A percentile compares a stretch with the other conserved stretches of the same genome.
Evolutionary conservation across 2,329 filamentous ascomycete genomes (phyloP).

Genomic region (Raffaelea albimanens): DNA sequence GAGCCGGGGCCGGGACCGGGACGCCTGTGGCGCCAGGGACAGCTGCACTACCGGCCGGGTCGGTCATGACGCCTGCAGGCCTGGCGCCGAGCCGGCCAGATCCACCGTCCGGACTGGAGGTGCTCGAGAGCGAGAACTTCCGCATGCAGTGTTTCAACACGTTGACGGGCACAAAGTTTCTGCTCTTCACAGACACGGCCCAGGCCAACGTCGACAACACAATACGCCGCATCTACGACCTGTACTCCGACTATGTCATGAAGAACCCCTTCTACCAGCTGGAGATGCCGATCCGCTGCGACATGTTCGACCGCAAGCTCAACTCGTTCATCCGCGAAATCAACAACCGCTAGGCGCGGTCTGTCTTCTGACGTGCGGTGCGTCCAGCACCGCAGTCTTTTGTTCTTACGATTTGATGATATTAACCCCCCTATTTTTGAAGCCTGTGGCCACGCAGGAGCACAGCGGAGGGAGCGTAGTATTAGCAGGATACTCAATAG

Average conservation of each 20-base stretch:
- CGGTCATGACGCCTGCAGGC: constrained; percentile 13
- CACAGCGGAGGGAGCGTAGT: no score
- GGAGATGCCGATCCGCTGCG: constrained; percentile 94
- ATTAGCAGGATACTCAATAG: no score
- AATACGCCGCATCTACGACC: constrained; percentile 78
- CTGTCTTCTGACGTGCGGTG: no score
- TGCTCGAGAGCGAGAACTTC: constrained; percentile 89
- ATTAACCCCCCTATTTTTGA: no score
- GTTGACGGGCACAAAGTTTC: constrained; percentile 86
- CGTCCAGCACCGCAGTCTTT: no score
- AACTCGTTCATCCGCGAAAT: constrained; percentile 69
- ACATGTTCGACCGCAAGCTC: constrained; percentile 85
- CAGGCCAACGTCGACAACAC: constrained; percentile 81
- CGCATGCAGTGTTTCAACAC: constrained; percentile 94
- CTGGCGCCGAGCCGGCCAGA: constrained; percentile 42
- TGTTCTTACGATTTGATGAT: no score
- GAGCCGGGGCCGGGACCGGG: constrained; percentile 8
- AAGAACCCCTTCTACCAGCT: constrained; percentile 98
- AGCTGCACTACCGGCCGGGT: constrained; percentile 3
- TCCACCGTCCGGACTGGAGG: constrained; percentile 72
- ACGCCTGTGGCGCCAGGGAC: not conserved
- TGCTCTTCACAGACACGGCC: constrained; percentile 84
- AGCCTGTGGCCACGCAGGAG: no score
- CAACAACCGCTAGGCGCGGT: constrained; percentile 40
- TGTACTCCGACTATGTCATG: constrained; percentile 97